These are phyloP conservation scores for Serendipita sp. DNA, from an alignment of 768 basidiomycete species.

Conservation along the genomic window DNA sequence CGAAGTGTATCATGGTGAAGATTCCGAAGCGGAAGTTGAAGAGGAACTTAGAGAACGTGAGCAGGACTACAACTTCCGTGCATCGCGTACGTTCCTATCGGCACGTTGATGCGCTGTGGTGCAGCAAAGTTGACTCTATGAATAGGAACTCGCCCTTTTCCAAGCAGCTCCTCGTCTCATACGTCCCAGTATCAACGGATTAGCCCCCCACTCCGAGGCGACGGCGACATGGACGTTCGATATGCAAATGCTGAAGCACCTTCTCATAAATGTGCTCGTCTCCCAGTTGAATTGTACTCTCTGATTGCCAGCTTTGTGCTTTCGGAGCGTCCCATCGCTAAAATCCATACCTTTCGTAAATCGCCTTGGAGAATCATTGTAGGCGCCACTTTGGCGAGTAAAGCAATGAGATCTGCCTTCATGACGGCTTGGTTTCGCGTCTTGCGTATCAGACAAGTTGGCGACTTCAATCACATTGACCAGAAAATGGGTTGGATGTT, in stretches of 20 bases:
- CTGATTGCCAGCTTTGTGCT: neutral
- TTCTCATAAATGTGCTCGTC: neutral
- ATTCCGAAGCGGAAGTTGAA: slow-evolving; percentile 4
- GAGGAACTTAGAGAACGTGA: slow-evolving; percentile 2
- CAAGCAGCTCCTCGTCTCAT: neutral
- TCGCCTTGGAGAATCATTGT: neutral
- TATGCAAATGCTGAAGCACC: neutral
- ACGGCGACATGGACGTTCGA: neutral
- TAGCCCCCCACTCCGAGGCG: neutral
- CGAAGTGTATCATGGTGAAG: slow-evolving; percentile 5
- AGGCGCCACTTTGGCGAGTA: neutral
- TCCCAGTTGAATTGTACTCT: neutral
- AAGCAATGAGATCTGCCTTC: neutral
- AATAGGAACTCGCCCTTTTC: neutral
- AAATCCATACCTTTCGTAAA: slow-evolving; percentile 4
- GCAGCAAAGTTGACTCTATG: neutral
- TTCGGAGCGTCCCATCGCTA: slow-evolving; percentile 2
- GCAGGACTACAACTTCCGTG: neutral
- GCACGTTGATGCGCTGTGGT: neutral
- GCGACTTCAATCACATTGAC: slow-evolving; percentile 2
- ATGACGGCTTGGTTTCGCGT: slow-evolving; percentile 1
- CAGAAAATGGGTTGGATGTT: slow-evolving; percentile 1
- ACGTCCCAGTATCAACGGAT: neutral
- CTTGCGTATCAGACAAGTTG: neutral
- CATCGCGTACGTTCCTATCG: neutral